Conservation (phyloP, 139 green algal genomes). For the Monoraphidium neglectum region DNA sequence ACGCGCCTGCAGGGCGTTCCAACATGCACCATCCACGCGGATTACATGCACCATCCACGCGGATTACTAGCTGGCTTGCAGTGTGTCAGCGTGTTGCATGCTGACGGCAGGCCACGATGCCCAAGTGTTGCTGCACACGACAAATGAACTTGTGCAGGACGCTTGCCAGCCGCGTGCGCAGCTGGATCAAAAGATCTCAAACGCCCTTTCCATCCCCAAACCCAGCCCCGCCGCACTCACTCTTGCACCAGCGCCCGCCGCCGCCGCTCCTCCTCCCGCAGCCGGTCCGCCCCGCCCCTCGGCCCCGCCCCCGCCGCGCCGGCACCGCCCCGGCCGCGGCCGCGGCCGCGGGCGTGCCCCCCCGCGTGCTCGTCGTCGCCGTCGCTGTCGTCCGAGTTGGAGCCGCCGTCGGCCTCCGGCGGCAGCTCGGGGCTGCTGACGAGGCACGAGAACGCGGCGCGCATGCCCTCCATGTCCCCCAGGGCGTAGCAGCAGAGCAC, state of each 20-base stretch:
- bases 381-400: conserved; percentile 42
- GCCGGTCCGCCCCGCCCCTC: conserved; percentile 13
- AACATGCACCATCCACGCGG: too few species aligned
- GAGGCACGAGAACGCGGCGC: conserved; percentile 66
- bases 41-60: too few species aligned
- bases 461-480: conserved; percentile 80
- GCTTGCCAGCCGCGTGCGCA: too few species aligned
- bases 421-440: conserved; percentile 37
- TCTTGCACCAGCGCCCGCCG: neutral
- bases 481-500: conserved; percentile 79
- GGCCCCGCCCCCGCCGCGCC: neutral
- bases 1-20: conserved; percentile 47
- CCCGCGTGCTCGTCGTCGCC: conserved; percentile 31
- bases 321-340: conserved; percentile 1
- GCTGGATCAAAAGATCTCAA: too few species aligned
- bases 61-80: too few species aligned
- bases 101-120: too few species aligned
- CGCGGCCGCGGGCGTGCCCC: too few species aligned
- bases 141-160: too few species aligned
- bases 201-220: too few species aligned
- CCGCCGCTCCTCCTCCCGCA: conserved; percentile 20
- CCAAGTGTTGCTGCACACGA: too few species aligned
- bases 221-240: too few species aligned
- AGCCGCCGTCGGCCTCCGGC: neutral
- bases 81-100: too few species aligned